Evolutionary conservation across 2,329 filamentous ascomycete genomes (phyloP), one percentile per base, ranked within the genome.

Genomic region (Pezicula carpinea): DNA sequence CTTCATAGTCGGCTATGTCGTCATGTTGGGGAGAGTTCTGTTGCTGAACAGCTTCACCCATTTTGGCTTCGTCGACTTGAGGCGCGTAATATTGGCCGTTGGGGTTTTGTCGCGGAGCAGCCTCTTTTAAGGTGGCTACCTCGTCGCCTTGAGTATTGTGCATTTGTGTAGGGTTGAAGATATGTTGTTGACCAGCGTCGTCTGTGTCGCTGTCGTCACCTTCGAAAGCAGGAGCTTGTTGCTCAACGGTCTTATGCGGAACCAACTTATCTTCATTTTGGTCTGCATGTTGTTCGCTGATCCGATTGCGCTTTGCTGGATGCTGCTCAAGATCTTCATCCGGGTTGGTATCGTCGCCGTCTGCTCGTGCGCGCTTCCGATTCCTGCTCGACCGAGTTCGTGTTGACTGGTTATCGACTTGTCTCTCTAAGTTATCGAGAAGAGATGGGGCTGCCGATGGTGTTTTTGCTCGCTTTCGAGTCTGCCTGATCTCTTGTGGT

Each of bases 161-260:
- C n/a, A n/a, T n/a, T n/a, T n/a, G n/a, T n/a, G n/a, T n/a, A n/a
- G n/a, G n/a, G n/a, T n/a, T n/a, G n/a, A n/a, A n/a, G n/a, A n/a
- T n/a, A n/a, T n/a, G n/a, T n/a, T n/a, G n/a, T n/a, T n/a, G n/a
- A n/a, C n/a, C n/a, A n/a, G 15, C 35, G 21, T 19, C 17, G 6
- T 6, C 15, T 38, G 35, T 14, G 35, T 11, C 35, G 14, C 18
- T 14, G 35, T 11, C 35, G 14, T 38, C 35, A 38, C 15, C 21
- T 21, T 15, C 11, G 14, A 22, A 13, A 22, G 5, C 22, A n/a
- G 22, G n/a, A 40, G 38, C 38, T 15, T 79, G 65, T 72, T 75
- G 70, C 80, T 80, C 57, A 75, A 60, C 2, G 76, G 77, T 43
- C 69, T 70, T 40, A 82, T 29, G 70, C 6, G 77, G 73, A 32